phyloP scores from a whole-genome alignment of 768 basidiomycete species.

The Podaxis carcinomalis region DNA sequence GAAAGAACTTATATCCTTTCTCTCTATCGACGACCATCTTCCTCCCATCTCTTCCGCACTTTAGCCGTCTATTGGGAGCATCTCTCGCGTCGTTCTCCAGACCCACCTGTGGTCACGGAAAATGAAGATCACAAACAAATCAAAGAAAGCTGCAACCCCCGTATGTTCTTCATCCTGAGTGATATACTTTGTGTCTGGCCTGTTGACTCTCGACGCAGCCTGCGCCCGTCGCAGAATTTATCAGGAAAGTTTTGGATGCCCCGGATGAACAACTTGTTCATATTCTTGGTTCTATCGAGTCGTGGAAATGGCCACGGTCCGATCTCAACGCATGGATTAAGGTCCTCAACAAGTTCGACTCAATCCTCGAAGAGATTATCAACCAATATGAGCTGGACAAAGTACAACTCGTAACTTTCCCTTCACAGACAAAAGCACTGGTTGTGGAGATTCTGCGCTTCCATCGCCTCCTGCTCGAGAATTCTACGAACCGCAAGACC shows the following conservation, averaged over 20 bases:
- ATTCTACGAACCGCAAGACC: constrained; percentile 96
- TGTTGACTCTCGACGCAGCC: constrained; percentile 43
- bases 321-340: constrained; percentile 97
- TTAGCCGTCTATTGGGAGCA: background rate
- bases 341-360: constrained; percentile 94
- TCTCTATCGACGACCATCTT: constrained; percentile 7
- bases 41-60: background rate
- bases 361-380: constrained; percentile 78
- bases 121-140: constrained; percentile 88
- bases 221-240: constrained; percentile 77
- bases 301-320: constrained; percentile 94
- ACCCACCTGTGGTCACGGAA: constrained; percentile 42
- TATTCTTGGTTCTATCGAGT: constrained; percentile 63
- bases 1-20: constrained; percentile 8
- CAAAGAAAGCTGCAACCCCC: constrained; percentile 76
- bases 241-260: constrained; percentile 62
- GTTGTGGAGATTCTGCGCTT: constrained; percentile 85
- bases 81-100: constrained; percentile 29
- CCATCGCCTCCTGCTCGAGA: constrained; percentile 87
- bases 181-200: constrained; percentile 13
- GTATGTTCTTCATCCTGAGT: constrained; percentile 39
- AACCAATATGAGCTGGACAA: constrained; percentile 82
- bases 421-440: constrained; percentile 65
- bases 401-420: constrained; percentile 77
- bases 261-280: constrained; percentile 68